phyloP scores from a whole-genome alignment of 1,284 basidiomycete species.

The Trametes sp. region DNA sequence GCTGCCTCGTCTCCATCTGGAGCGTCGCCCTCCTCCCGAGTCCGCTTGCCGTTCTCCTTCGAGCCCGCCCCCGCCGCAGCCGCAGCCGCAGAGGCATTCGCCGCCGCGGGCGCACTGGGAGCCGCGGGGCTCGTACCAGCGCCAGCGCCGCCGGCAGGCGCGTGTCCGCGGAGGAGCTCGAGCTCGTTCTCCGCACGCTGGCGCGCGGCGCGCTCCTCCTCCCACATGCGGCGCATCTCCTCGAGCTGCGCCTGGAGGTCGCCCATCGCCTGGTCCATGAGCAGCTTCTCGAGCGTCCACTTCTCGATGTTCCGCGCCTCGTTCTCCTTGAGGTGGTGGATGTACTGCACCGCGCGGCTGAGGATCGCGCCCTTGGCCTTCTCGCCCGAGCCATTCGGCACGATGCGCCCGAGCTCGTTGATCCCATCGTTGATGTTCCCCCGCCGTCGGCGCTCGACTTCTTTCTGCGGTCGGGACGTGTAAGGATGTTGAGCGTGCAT shows the following conservation, averaged over 20 bases:
- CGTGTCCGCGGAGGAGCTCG: constrained; percentile 51
- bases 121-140: constrained; percentile 1
- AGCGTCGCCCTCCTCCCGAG: constrained; percentile 25
- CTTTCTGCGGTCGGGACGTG: constrained; percentile 72
- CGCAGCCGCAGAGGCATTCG: neutral
- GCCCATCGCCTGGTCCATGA: constrained; percentile 93
- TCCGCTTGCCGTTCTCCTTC: constrained; percentile 36
- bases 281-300: constrained; percentile 92
- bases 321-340: constrained; percentile 89
- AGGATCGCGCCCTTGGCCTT: constrained; percentile 91
- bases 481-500: constrained; percentile 9
- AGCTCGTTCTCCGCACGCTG: constrained; percentile 69
- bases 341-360: constrained; percentile 86
- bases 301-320: constrained; percentile 92
- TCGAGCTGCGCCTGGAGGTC: constrained; percentile 82
- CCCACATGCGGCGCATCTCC: constrained; percentile 76
- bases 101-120: neutral
- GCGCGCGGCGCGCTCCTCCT: constrained; percentile 68
- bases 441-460: constrained; percentile 92
- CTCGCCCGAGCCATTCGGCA: constrained; percentile 88
- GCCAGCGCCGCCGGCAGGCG: constrained; percentile 6
- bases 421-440: constrained; percentile 98
- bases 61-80: constrained; percentile 5
- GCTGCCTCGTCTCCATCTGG: constrained; percentile 22
- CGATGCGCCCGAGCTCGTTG: constrained; percentile 88